Percentiles rank a stretch among this genome's conserved stretches.
Conservation (phyloP, 805 yeast species). For the Teunomyces atbi region DNA sequence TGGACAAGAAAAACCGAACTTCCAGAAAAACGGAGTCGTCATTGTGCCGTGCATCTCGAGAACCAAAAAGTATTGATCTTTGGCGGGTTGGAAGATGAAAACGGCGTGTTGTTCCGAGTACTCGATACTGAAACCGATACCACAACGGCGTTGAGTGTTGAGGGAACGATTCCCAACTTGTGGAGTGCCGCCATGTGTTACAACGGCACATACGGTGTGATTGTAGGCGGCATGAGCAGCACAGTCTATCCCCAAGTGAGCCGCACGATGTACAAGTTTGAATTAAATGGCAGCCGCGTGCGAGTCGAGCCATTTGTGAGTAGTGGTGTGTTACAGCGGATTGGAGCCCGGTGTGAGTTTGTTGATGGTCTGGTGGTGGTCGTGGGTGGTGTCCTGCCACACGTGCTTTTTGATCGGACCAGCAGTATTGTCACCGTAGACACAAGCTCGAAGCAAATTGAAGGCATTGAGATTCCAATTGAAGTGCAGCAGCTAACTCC, state of each 20-base stretch:
- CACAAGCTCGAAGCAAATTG: slow-evolving; percentile 7
- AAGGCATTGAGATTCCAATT: slow-evolving; percentile 23
- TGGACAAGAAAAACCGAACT: slow-evolving; percentile 41
- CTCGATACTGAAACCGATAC: slow-evolving; percentile 17
- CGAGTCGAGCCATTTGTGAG: slow-evolving; percentile 5
- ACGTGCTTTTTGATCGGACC: slow-evolving; percentile 26
- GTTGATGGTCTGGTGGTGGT: slow-evolving; percentile 39
- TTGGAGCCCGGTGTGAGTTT: slow-evolving; percentile 45
- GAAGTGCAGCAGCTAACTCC: slow-evolving; percentile 42
- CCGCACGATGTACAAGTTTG: slow-evolving; percentile 34
- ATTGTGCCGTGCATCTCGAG: slow-evolving; percentile 34
- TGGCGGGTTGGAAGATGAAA: slow-evolving; percentile 43
- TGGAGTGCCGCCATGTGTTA: slow-evolving; percentile 37
- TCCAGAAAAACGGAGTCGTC: slow-evolving; percentile 51
- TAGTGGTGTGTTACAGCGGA: slow-evolving; percentile 41
- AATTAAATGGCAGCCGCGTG: slow-evolving; percentile 13
- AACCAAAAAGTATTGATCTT: slow-evolving; percentile 38
- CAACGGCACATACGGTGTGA: slow-evolving; percentile 34
- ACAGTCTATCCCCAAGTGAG: slow-evolving; percentile 29
- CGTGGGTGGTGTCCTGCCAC: slow-evolving; percentile 57
- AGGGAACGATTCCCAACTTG: slow-evolving; percentile 21
- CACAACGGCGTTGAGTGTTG: slow-evolving; percentile 16
- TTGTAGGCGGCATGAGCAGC: slow-evolving; percentile 49
- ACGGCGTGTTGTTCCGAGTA: slow-evolving; percentile 12
- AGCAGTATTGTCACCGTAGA: slow-evolving; percentile 34